Evolutionary conservation across 805 yeast species (phyloP).

Genomic region (Zygosaccharomyces kombuchaensis): DNA sequence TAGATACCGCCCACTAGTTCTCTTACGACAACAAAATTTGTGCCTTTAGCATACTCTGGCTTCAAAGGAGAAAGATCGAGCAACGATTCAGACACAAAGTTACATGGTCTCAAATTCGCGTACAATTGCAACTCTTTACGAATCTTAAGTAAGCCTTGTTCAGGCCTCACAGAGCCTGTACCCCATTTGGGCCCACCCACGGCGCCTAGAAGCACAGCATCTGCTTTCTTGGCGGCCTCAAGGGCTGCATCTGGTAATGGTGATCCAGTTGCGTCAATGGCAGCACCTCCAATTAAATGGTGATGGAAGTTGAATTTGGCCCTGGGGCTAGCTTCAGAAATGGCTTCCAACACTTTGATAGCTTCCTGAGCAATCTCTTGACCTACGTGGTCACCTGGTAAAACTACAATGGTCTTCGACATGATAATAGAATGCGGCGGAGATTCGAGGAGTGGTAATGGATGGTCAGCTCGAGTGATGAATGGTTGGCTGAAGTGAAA

Average conservation of each 20-base stretch:
- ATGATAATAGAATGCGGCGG: background rate
- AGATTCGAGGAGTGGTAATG: background rate
- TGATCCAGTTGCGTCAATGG: constrained; percentile 92
- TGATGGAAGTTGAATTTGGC: constrained; percentile 71
- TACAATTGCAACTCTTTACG: constrained; percentile 91
- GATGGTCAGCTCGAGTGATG: background rate
- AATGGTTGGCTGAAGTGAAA: background rate
- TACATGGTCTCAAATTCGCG: constrained; percentile 96
- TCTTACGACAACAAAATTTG: constrained; percentile 89
- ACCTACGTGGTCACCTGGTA: constrained; percentile 98
- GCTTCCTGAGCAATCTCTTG: constrained; percentile 88
- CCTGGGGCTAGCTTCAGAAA: constrained; percentile 51
- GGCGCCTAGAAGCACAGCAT: constrained; percentile 95
- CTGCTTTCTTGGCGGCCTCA: constrained; percentile 76
- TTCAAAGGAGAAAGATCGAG: constrained; percentile 85
- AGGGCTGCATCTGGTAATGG: constrained; percentile 86
- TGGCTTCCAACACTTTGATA: constrained; percentile 80
- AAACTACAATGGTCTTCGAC: constrained; percentile 69
- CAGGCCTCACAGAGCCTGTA: constrained; percentile 93
- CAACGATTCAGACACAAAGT: constrained; percentile 80
- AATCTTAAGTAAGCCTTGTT: constrained; percentile 90
- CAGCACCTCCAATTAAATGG: constrained; percentile 96
- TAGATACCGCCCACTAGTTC: constrained; percentile 98
- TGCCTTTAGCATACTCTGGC: constrained; percentile 79
- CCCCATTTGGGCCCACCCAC: constrained; percentile 99